Evolutionary conservation across 2,329 filamentous ascomycete genomes (phyloP).

Genomic region (Grosmannia huntii): DNA sequence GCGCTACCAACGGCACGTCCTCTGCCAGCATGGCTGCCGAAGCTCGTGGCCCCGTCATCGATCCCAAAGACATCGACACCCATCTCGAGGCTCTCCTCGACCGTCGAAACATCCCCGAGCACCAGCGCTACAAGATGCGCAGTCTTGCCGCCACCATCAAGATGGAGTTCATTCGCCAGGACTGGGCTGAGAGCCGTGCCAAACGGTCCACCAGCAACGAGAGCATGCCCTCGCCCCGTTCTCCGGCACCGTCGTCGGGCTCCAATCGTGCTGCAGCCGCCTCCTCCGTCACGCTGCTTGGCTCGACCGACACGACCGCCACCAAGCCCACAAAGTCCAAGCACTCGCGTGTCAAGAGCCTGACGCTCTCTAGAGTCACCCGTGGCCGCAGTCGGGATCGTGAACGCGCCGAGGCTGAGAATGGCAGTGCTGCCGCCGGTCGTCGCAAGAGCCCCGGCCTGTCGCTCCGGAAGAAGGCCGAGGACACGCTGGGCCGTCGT

Average conservation of each 20-base stretch:
- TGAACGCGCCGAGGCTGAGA: not conserved
- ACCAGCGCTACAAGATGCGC: conserved; percentile 90
- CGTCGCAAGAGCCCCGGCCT: conserved; percentile 48
- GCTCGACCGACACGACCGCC: not conserved
- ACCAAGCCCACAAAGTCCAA: conserved; percentile 32
- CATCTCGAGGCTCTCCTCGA: conserved; percentile 58
- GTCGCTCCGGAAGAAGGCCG: conserved; percentile 57
- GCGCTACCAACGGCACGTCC: conserved; percentile 16
- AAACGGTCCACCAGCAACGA: conserved; percentile 26
- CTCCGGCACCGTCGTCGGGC: too few relatives aligned
- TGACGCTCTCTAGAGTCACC: conserved; percentile 55
- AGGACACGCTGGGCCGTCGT: conserved; percentile 48
- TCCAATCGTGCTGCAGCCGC: too few relatives aligned
- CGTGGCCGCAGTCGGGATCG: conserved; percentile 16
- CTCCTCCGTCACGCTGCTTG: too few relatives aligned
- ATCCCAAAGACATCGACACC: conserved; percentile 40
- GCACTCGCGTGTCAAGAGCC: conserved; percentile 58
- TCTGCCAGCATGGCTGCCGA: conserved; percentile 19
- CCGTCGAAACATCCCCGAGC: conserved; percentile 82
- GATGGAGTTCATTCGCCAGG: conserved; percentile 85
- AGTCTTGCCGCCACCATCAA: conserved; percentile 82
- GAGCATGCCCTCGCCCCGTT: conserved; percentile 22
- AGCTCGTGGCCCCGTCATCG: conserved; percentile 36
- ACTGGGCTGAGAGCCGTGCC: conserved; percentile 58
- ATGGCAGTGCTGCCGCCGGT: not conserved